Conservation (phyloP, 106 monocot species). For the Dioscorea dumetorum region DNA sequence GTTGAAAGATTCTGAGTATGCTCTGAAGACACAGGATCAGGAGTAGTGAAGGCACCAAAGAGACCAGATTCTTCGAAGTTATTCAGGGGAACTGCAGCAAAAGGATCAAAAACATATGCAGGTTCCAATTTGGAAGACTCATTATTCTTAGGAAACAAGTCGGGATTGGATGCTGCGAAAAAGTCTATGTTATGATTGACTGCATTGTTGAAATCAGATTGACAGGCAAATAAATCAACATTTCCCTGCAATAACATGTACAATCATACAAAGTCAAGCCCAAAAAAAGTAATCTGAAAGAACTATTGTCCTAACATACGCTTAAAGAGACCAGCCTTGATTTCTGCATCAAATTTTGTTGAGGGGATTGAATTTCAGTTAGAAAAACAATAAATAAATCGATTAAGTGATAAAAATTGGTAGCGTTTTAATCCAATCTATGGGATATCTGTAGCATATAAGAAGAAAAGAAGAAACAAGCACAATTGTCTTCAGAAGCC, state of each 20-base stretch:
- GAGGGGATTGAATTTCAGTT: too few relatives aligned
- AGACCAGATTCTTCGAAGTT: conserved; percentile 50
- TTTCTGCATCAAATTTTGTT: too few relatives aligned
- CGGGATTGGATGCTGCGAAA: conserved; percentile 33
- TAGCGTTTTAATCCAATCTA: too few relatives aligned
- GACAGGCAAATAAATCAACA: conserved; percentile 52
- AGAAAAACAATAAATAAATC: too few relatives aligned
- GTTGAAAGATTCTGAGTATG: conserved; percentile 8
- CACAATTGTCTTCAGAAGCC: too few relatives aligned
- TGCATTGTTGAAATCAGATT: conserved; percentile 41
- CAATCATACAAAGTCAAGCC: not conserved
- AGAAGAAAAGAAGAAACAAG: too few relatives aligned
- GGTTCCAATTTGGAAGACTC: conserved; percentile 17
- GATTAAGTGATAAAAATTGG: too few relatives aligned
- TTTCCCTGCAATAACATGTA: conserved; percentile 33
- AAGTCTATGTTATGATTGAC: conserved; percentile 37
- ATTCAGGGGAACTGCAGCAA: conserved; percentile 55
- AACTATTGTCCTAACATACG: too few relatives aligned
- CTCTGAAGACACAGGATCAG: conserved; percentile 13
- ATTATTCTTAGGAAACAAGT: conserved; percentile 13
- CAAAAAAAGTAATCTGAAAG: too few relatives aligned
- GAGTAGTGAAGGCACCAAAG: conserved; percentile 60
- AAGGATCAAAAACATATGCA: conserved; percentile 53
- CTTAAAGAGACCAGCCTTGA: too few relatives aligned
- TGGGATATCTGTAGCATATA: too few relatives aligned